Evolutionary conservation across 176 grass and related monocot genomes (phyloP), one percentile per base, ranked within the genome.

Genomic region (Phoenix roebelenii): DNA sequence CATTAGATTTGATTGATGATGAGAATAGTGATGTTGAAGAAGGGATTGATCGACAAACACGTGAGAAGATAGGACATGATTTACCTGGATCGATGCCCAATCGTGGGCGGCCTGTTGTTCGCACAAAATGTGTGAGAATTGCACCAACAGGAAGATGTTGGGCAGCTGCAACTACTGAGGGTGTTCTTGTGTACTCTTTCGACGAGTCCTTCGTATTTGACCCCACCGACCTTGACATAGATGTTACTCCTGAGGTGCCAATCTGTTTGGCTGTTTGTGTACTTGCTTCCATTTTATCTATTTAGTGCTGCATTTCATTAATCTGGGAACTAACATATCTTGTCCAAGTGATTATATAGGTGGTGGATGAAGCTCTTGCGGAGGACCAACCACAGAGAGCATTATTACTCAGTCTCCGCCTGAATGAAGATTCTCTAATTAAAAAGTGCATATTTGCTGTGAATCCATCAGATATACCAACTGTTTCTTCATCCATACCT

Each of bases 131-230:
- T 65, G 76, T 97, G 22, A 97, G 59, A 76, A 88, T 97, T 70
- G 93, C 93, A 75, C 93, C 87, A 70, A 90, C 93, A n/a, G 87
- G 93, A 63, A 77, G 93, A 79, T 97, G 87, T 35, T 97, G 89
- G 80, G 84, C 87, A 61, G 87, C 81, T 25, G 93, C 93, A 5
- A 97, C 93, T 17, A 97, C 84, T 4, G 93, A 97, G 59, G 93
- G 93, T 66, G 93, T 97, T 59, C 32, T 97, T 15, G 52, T 97
- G 22, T 97, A 97, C 73, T 88, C 93, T 1, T 77, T 88, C n/a
- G 87, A 91, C 30, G 87, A 97, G 25, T 88, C 87, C 0, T 97
- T 97, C 71, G 72, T 85, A 51, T 97, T 97, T 54, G 87, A 97
- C 23, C 87, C 93, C 51, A 91, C 87, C 15, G 93, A 97, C 65